These are phyloP conservation scores for Suillus spraguei DNA, from an alignment of 768 basidiomycete species.

Conservation along the genomic window DNA sequence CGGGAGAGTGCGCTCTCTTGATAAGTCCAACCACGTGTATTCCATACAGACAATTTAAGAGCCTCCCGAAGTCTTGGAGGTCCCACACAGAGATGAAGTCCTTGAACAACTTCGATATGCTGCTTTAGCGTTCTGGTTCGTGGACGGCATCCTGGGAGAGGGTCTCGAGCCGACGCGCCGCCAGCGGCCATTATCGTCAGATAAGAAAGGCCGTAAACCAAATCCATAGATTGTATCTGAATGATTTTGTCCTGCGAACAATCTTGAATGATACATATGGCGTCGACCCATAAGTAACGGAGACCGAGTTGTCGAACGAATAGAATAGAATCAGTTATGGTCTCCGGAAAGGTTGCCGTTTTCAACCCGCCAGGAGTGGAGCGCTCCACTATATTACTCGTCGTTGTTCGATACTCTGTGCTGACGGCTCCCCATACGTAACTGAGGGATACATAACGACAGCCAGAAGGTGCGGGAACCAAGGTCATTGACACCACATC, in stretches of 20 bases:
- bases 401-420: slow-evolving; percentile 11
- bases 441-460: slow-evolving; percentile 13
- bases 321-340: slow-evolving; percentile 12
- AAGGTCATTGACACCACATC: slow-evolving; percentile 10
- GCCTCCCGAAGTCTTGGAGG: slow-evolving; percentile 19
- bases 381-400: slow-evolving; percentile 5
- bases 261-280: slow-evolving; percentile 17
- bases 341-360: slow-evolving; percentile 5
- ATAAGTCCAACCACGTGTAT: slow-evolving; percentile 27
- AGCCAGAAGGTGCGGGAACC: slow-evolving; percentile 7
- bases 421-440: slow-evolving; percentile 13
- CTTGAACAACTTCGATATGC: slow-evolving; percentile 10
- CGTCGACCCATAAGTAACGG: slow-evolving; percentile 16
- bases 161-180: background rate
- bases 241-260: slow-evolving; percentile 1
- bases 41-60: slow-evolving; percentile 18
- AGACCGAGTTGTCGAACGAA: slow-evolving; percentile 10
- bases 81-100: slow-evolving; percentile 15
- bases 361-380: slow-evolving; percentile 1
- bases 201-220: slow-evolving; percentile 10
- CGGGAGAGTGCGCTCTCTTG: slow-evolving; percentile 25
- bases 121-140: background rate
- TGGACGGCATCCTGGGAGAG: slow-evolving; percentile 7
- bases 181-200: slow-evolving; percentile 13
- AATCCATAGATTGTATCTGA: slow-evolving; percentile 15